Evolutionary conservation across 2,329 filamentous ascomycete species (phyloP), one percentile per base, ranked within the genome.

Genomic region (Myriosclerotinia curreyana): DNA sequence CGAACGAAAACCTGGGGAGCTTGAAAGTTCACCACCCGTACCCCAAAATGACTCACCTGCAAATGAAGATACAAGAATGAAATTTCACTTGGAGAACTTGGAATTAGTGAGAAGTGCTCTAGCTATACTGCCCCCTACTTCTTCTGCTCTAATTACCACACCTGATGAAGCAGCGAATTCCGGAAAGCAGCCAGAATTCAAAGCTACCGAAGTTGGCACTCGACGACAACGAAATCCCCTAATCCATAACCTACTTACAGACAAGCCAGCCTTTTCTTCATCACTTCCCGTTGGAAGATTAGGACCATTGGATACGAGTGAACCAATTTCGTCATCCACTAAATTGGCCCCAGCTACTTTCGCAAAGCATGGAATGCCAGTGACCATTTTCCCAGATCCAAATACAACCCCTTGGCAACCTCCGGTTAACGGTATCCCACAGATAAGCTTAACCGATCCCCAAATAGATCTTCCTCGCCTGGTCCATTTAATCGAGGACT

Each of bases 211-310:
- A 58, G 80, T 86, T 65, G 79, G 79, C 64, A 86, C 83, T 61
- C 80, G 83, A 75, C 78, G 82, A 76, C 83, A 86, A 64, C 66
- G 71, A 62, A 99, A 99, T 71, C 92, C 93, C 0, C 80, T 99
- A 1, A 95, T 99, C 53, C 92, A 99, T 77, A 98, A 97, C 71
- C 85, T 99, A 1, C 83, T 99, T 12, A 99, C 95, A 2, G 95
- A 99, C 77, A 96, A 96, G 72, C 94, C 95, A 0, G 84, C 93
- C 17, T 89, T 92, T 69, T 98, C 95, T 1, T 95, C 95, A 1
- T 99, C 95, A 0, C 80, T 99, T 0, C 95, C 95, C 0, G 82
- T 87, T 8, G 84, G 87, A 49, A 83, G 90, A 56, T 82, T 92
- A 40, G 69, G 71, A 3, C 65, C 65, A 9, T 44, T 64, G 9